Conservation (phyloP, 2,329 filamentous ascomycete genomes). For the Aspergillus luchuensis region DNA sequence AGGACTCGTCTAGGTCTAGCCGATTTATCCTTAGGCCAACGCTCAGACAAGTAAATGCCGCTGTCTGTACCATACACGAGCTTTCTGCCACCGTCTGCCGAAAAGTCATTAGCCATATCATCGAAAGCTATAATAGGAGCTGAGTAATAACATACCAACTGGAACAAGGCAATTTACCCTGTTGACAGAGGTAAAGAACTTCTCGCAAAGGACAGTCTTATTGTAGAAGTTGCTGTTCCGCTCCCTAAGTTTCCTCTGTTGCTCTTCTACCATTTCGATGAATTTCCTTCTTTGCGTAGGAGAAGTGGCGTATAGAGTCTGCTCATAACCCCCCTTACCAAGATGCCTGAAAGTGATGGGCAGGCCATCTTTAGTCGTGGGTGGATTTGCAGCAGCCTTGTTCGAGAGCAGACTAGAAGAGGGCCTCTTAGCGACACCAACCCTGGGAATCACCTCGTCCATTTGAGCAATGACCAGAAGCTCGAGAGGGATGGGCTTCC, state of each 20-base stretch:
- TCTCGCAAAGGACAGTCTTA: conserved; percentile 71
- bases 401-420: conserved; percentile 79
- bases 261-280: conserved; percentile 91
- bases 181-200: conserved; percentile 87
- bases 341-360: conserved; percentile 96
- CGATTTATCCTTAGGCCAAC: conserved; percentile 78
- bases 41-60: conserved; percentile 88
- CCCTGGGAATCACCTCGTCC: conserved; percentile 86
- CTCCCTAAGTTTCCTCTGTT: conserved; percentile 82
- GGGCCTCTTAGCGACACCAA: conserved; percentile 79
- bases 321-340: conserved; percentile 91
- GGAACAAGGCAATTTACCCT: conserved; percentile 93
- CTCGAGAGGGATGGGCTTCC: conserved; percentile 92
- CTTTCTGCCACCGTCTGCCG: conserved; percentile 85
- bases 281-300: conserved; percentile 90
- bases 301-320: conserved; percentile 84
- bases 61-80: conserved; percentile 92
- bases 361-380: conserved; percentile 71
- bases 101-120: conserved; percentile 19
- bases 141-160: conserved; percentile 63
- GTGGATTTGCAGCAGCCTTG: conserved; percentile 53
- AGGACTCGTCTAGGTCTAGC: conserved; percentile 77
- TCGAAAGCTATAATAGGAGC: not conserved
- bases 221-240: conserved; percentile 69
- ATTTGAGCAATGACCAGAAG: conserved; percentile 92